Base-by-base conservation (phyloP, 805 yeast genomes). In the Zygoascus flipseniorum region DNA sequence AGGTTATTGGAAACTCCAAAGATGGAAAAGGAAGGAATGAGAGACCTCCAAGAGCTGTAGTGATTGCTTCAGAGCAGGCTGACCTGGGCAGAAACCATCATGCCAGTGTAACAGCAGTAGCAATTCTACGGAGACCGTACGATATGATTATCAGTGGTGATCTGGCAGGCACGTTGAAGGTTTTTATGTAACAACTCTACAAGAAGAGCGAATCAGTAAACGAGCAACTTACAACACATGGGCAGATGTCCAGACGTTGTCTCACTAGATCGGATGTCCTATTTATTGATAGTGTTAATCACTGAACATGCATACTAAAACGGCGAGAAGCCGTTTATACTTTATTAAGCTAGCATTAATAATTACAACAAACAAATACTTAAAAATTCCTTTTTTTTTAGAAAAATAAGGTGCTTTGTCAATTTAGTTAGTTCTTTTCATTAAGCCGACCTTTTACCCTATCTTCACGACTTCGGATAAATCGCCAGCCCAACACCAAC, bases 121-220 rank as follows among this genome's bases (percentile, higher is more conserved):
- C 73, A 0, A 61, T 77, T 16, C 64, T 81, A 14, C 57, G 69
- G 14, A 62, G 66, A 9, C 88, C 88, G 0, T 77, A 75, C 54
- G 79, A 77, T 43, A 76, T 86, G 80, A 64, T 86, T 1, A 69
- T 86, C 2, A 74, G 85, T 2, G 88, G 72, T 2, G 95, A 86
- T 59, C 69, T 88, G 53, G 75, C 79, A 43, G 95, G 95, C 0
- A 72, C 70, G 1, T 71, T 87, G 32, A 80, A 81, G 62, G 77
- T 86, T 2, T 85, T 79, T 32, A 47, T 59, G 50, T 59, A 48
- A 51, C 14, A 8, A 43, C 3, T 23, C 28, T 23, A 3, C 6
- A 23, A 6, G 28, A 23, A 23, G n/a, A n/a, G 3, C 28, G 3
- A 4, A 23, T 23, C 28, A 23, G 6, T 23, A 6, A 23, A 3